These are phyloP conservation scores for Senecio squalidus DNA, from an alignment of 140 eudicot genomes.

Conservation along the genomic window DNA sequence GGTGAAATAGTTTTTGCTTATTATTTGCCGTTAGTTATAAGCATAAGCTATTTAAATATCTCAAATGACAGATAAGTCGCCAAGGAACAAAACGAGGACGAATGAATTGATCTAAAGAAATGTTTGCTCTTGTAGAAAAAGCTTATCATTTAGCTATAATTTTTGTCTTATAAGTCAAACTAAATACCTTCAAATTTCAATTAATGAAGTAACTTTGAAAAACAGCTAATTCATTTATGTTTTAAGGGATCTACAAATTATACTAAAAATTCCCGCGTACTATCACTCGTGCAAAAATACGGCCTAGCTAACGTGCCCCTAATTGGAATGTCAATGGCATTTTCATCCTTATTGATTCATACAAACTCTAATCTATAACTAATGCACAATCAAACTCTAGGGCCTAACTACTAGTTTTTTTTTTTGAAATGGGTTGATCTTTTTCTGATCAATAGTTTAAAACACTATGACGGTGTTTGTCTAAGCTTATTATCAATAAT, in stretches of 20 bases:
- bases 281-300: not conserved
- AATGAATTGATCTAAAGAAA: not conserved
- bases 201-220: not conserved
- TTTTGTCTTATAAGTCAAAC: not conserved
- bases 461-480: too few species aligned
- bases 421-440: too few species aligned
- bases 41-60: too few species aligned
- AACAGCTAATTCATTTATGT: not conserved
- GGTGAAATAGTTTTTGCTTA: too few species aligned
- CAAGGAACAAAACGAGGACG: not conserved
- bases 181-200: not conserved
- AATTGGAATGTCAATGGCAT: too few species aligned
- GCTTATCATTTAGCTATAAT: not conserved
- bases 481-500: too few species aligned
- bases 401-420: too few species aligned
- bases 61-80: too few species aligned
- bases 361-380: not conserved
- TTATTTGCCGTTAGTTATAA: too few species aligned
- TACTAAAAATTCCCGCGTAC: not conserved
- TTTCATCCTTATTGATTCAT: not conserved
- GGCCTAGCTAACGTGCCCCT: too few species aligned
- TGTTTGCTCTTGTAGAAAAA: not conserved
- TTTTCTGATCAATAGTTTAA: too few species aligned
- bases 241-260: too few species aligned
- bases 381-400: not conserved